phyloP scores from a whole-genome alignment of 306 rosid species.

The Senna tora region DNA sequence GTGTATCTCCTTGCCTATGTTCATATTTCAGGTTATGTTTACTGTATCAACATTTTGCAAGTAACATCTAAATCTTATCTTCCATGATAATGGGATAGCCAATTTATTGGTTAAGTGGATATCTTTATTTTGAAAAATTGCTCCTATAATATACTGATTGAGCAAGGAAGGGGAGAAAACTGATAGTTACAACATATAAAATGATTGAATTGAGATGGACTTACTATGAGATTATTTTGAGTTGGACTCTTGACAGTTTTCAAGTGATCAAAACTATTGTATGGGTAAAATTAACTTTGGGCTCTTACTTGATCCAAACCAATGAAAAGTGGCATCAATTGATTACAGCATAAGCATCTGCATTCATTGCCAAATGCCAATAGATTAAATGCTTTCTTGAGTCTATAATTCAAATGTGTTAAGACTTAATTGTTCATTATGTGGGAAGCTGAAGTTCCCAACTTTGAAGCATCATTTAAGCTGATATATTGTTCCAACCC shows the following conservation, averaged over 20 bases:
- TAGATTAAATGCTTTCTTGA: neutral
- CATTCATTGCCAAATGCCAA: neutral
- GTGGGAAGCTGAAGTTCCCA: neutral
- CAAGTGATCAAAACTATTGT: constrained; percentile 4
- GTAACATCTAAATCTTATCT: constrained; percentile 24
- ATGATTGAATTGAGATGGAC: neutral
- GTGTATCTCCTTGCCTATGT: constrained; percentile 91
- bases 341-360: neutral
- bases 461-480: constrained; percentile 32
- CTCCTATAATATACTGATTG: neutral
- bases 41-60: constrained; percentile 10
- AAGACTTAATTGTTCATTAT: neutral
- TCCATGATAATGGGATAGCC: neutral
- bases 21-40: constrained; percentile 85
- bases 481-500: neutral
- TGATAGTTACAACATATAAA: neutral
- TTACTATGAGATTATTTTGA: neutral
- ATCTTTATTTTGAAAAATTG: constrained; percentile 1
- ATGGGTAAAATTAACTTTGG: neutral
- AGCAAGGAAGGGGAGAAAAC: neutral
- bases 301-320: neutral
- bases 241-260: neutral
- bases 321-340: neutral
- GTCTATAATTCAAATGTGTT: neutral
- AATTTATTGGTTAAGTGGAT: constrained; percentile 28